Base-by-base conservation (phyloP, 2,329 filamentous ascomycete species). In the Nigrospora osmanthi region DNA sequence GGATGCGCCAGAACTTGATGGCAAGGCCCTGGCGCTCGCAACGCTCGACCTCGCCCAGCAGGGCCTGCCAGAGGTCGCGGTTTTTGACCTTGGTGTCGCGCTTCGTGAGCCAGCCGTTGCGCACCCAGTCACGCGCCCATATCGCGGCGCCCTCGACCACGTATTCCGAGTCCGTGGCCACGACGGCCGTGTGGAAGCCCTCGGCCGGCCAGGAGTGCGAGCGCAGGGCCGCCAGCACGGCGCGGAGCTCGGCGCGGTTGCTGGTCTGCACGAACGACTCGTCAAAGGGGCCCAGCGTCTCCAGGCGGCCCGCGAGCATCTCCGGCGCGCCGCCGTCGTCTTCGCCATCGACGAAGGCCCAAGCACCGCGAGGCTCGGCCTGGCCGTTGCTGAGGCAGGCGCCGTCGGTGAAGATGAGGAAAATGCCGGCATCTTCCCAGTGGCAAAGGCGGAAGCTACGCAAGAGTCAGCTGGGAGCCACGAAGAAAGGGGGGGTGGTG, bases 241-340 rank as follows among this genome's bases (percentile, higher is more conserved):
- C 75, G 13, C 75, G 75, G 7, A 81, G 66, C 54, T 79, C 73
- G 3, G 77, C 77, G 5, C 76, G 66, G 50, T 78, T 75, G 60
- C 66, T 77, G 16, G 65, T 77, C 47, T 72, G 69, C 9, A 50
- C 41, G 35, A 55, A 45, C 0, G 42, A 14, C 19, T 66, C 56
- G 12, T 66, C 69, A 40, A 57, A 68, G 3, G 70, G 71, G 0
- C 73, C 71, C 33, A 58, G 43, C 3, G 49, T 54, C 54, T 77
- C 73, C 5, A 76, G 61, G 13, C 62, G 65, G 43, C 59, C 63
- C 5, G 48, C 49, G 31, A 9, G 47, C 10, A 52, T 45, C 13
- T 51, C 51, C 4, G 42, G 44, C 6, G 52, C 38, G 14, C 47
- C 50, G 3, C 17, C 45, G 40, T 36, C 16, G 11, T 28, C 16